Evolutionary conservation across 805 yeast species (phyloP).

Genomic region (Candida ponderosae): DNA sequence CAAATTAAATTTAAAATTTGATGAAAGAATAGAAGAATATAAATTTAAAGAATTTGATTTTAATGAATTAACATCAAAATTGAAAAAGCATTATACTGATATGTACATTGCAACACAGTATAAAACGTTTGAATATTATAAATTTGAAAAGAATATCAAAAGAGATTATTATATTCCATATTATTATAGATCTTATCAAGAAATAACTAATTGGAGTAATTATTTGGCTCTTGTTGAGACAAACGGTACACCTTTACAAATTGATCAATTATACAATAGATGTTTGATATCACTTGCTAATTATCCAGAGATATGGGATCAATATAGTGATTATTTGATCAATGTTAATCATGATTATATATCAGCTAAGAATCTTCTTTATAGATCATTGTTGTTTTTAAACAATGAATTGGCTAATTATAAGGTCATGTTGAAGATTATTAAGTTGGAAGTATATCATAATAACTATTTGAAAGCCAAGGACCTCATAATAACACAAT

Average conservation of each 20-base stretch:
- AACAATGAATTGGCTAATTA: slow-evolving; percentile 20
- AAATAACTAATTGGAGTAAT: slow-evolving; percentile 49
- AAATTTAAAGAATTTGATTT: slow-evolving; percentile 6
- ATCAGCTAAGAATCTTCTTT: slow-evolving; percentile 31
- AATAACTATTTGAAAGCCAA: slow-evolving; percentile 29
- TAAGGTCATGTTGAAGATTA: slow-evolving; percentile 29
- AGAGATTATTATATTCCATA: slow-evolving; percentile 30
- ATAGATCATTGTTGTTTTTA: slow-evolving; percentile 24
- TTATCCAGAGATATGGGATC: slow-evolving; percentile 43
- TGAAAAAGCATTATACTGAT: slow-evolving; percentile 44
- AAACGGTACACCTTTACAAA: slow-evolving; percentile 8
- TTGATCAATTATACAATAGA: slow-evolving; percentile 35
- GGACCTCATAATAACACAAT: slow-evolving; percentile 6
- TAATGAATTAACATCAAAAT: slow-evolving; percentile 25
- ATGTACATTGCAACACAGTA: slow-evolving; percentile 49
- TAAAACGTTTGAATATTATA: slow-evolving; percentile 39
- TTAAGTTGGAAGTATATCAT: slow-evolving; percentile 34
- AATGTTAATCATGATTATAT: slow-evolving; percentile 19
- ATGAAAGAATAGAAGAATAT: neutral
- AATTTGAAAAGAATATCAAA: slow-evolving; percentile 36
- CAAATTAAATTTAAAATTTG: slow-evolving; percentile 5
- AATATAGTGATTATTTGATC: slow-evolving; percentile 35
- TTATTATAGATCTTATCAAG: slow-evolving; percentile 28
- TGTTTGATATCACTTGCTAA: slow-evolving; percentile 36
- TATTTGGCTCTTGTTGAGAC: slow-evolving; percentile 50